These are phyloP conservation scores for Podila horticola DNA, from an alignment of 192 early-diverging fungal genomes.

Conservation along the genomic window DNA sequence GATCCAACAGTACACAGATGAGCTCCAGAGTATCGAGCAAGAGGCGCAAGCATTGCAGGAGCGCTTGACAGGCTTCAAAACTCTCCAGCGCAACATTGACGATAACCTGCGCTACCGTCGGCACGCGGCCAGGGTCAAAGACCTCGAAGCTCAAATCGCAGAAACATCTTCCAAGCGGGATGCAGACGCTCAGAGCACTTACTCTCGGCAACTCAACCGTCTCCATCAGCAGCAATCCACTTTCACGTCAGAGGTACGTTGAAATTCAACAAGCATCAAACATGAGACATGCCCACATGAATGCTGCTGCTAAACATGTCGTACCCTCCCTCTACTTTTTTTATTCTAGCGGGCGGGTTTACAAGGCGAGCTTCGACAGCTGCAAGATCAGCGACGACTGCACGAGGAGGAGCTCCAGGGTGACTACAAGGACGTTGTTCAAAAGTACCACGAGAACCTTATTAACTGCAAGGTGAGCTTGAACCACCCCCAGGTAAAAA, in stretches of 20 bases:
- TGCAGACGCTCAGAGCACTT: conserved; percentile 33
- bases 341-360: conserved; percentile 60
- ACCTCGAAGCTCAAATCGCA: conserved; percentile 52
- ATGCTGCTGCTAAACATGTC: no score
- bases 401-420: conserved; percentile 69
- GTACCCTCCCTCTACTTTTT: neutral
- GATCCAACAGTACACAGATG: conserved; percentile 20
- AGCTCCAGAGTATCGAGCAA: conserved; percentile 33
- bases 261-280: neutral
- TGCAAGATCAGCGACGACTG: conserved; percentile 75
- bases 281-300: no score
- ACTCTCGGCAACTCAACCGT: conserved; percentile 59
- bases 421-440: conserved; percentile 84
- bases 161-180: conserved; percentile 34
- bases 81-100: conserved; percentile 53
- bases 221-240: conserved; percentile 53
- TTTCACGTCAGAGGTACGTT: conserved; percentile 53
- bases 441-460: conserved; percentile 72
- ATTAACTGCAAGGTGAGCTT: conserved; percentile 71
- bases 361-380: conserved; percentile 82
- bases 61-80: conserved; percentile 40
- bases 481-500: no score
- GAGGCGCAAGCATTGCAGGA: conserved; percentile 50
- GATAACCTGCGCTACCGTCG: conserved; percentile 58
- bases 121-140: conserved; percentile 31